Evolutionary conservation across 768 basidiomycete genomes (phyloP), one percentile per base, ranked within the genome.

Genomic region (Tubosaeta brunneosetosa): DNA sequence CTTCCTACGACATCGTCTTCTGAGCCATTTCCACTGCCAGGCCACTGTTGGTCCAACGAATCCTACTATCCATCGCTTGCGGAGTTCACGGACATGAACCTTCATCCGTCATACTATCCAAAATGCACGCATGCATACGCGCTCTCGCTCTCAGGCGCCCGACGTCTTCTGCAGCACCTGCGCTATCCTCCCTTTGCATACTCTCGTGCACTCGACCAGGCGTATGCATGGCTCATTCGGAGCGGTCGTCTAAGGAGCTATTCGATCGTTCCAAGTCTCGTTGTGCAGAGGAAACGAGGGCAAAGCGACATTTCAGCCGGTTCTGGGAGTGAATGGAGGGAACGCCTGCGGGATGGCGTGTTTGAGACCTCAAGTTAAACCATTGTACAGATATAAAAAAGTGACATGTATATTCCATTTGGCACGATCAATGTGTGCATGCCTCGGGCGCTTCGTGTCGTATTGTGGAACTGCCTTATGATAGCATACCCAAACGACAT

Each of bases 1-100:
- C 22, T 22, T 22, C 22, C 22, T 22, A 22, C 22, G 22, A 3
- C 22, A 22, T 22, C 22, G 8, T 44, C 33, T 41, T 42, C 32
- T 31, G 36, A 53, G 59, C 46, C 29, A 26, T 44, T 45, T 44
- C 22, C 13, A n/a, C 32, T 10, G 9, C 45, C 49, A 56, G 88
- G 88, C 7, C 85, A 90, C 58, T 90, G 87, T 61, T 89, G 88
- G 88, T 88, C 86, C 19, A 73, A 88, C 53, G 87, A 91, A 66
- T 68, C 78, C 1, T 65, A 62, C 51, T 67, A 78, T 34, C 72
- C 78, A 3, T 66, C 80, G 5, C 52, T 76, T 17, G 55, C 65
- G 44, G 38, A 40, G 17, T 54, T 57, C 52, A 10, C 49, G 49
- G 52, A 56, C 32, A 47, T 51, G 31, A 64, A 65, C 25, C 65